Conservation (phyloP, 2,329 filamentous ascomycete species). For the Fusarium sp. region DNA sequence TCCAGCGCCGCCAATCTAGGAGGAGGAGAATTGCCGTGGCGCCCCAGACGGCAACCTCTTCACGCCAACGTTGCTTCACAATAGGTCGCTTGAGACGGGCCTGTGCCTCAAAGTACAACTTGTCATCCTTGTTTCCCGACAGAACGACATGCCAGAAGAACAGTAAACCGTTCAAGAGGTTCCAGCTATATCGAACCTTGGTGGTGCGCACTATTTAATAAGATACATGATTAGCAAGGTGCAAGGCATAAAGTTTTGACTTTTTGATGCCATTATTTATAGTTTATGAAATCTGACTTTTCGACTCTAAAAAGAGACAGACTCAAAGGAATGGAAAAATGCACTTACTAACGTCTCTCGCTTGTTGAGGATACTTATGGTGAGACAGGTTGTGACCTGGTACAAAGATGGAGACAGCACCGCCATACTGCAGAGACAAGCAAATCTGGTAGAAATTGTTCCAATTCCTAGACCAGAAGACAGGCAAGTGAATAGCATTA, state of each 20-base stretch:
- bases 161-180: constrained; percentile 8
- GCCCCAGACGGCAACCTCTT: constrained; percentile 19
- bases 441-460: constrained; percentile 27
- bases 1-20: constrained; percentile 17
- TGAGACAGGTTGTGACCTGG: constrained; percentile 22
- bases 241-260: neutral
- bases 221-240: neutral
- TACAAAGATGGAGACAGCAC: constrained; percentile 15
- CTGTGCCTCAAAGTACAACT: constrained; percentile 14
- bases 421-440: constrained; percentile 22
- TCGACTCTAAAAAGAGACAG: too few relatives aligned
- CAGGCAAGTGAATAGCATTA: constrained; percentile 12
- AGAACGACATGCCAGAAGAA: constrained; percentile 23
- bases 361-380: constrained; percentile 28
- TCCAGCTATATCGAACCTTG: constrained; percentile 26
- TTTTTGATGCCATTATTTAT: neutral
- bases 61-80: constrained; percentile 5
- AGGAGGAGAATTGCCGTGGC: constrained; percentile 1
- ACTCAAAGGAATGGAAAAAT: neutral
- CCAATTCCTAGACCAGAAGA: constrained; percentile 18
- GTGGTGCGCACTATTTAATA: constrained; percentile 13
- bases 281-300: neutral
- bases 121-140: constrained; percentile 15
- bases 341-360: constrained; percentile 21
- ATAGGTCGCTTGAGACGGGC: constrained; percentile 19